These are phyloP conservation scores for Backusella australiensis DNA, from an alignment of 192 early-diverging fungal species.

Conservation along the genomic window DNA sequence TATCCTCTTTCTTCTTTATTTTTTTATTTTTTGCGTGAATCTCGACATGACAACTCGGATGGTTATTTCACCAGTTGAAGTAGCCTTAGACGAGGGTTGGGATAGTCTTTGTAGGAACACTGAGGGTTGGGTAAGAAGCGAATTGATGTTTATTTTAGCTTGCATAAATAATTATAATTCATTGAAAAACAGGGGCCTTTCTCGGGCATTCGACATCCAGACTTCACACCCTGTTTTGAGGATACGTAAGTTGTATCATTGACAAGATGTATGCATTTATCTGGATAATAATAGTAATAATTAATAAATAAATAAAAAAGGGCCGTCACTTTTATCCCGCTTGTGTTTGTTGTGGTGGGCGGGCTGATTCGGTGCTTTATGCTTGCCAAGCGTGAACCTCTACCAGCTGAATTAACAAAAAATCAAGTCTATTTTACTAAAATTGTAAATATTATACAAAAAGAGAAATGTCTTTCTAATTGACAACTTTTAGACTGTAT, in stretches of 20 bases:
- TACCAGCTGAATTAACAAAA: conserved; percentile 23
- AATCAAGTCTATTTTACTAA: conserved; percentile 34
- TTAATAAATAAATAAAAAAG: not conserved
- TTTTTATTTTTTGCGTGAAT: not conserved
- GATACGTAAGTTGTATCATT: conserved; percentile 22
- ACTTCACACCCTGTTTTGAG: conserved; percentile 33
- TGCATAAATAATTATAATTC: not conserved
- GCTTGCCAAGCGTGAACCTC: conserved; percentile 21
- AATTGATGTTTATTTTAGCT: not conserved
- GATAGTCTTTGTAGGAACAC: not conserved
- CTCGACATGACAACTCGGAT: not conserved
- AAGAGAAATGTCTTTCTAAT: not conserved
- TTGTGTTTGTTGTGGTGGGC: conserved; percentile 24
- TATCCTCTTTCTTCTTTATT: conserved; percentile 6
- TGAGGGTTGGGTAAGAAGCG: conserved; percentile 11
- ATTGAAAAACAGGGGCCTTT: conserved; percentile 20
- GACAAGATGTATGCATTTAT: not conserved
- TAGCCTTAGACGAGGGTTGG: not conserved
- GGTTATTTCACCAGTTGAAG: not conserved
- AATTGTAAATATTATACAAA: conserved; percentile 25
- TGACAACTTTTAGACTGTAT: conserved; percentile 7
- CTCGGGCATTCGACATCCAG: conserved; percentile 5
- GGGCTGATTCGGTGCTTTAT: conserved; percentile 40
- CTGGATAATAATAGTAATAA: too few relatives aligned
- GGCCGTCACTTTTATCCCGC: not conserved